A percentile compares a stretch with the other conserved stretches of the same genome.
Evolutionary conservation across 2,329 filamentous ascomycete species (phyloP).

Genomic region (Fusarium veterinarium): DNA sequence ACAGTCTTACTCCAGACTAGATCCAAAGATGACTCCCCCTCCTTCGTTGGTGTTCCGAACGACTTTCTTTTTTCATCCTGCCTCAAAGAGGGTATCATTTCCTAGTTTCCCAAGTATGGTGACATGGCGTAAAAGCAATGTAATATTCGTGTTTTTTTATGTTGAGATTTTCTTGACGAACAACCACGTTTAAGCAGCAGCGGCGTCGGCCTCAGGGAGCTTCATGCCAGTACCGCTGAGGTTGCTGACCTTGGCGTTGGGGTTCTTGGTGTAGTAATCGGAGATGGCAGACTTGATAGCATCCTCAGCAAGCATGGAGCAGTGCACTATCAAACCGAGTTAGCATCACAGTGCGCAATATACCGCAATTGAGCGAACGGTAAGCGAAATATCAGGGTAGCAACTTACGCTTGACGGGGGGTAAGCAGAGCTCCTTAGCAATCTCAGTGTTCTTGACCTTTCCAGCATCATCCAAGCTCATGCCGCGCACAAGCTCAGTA

Average conservation of each 20-base stretch:
- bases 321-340: conserved; percentile 73
- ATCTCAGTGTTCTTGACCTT: conserved; percentile 98
- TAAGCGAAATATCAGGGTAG: neutral
- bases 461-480: conserved; percentile 92
- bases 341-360: conserved; percentile 41
- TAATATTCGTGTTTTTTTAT: conserved; percentile 7
- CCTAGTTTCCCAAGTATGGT: conserved; percentile 36
- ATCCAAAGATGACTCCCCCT: conserved; percentile 13
- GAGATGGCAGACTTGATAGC: conserved; percentile 91
- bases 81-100: conserved; percentile 45
- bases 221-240: conserved; percentile 79
- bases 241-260: conserved; percentile 76
- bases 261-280: conserved; percentile 93
- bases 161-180: neutral
- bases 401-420: conserved; percentile 84
- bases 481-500: conserved; percentile 93
- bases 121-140: conserved; percentile 10
- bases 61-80: conserved; percentile 29
- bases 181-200: conserved; percentile 41
- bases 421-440: conserved; percentile 92
- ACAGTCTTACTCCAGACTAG: conserved; percentile 17
- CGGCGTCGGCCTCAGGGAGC: conserved; percentile 67
- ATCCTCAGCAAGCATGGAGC: conserved; percentile 91
- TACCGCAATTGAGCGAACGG: conserved; percentile 4
- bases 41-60: conserved; percentile 9